A percentile compares a stretch with the other conserved stretches of the same genome.
Conservation (phyloP, 495 filamentous ascomycete genomes). For the Sporormia fimetaria region DNA sequence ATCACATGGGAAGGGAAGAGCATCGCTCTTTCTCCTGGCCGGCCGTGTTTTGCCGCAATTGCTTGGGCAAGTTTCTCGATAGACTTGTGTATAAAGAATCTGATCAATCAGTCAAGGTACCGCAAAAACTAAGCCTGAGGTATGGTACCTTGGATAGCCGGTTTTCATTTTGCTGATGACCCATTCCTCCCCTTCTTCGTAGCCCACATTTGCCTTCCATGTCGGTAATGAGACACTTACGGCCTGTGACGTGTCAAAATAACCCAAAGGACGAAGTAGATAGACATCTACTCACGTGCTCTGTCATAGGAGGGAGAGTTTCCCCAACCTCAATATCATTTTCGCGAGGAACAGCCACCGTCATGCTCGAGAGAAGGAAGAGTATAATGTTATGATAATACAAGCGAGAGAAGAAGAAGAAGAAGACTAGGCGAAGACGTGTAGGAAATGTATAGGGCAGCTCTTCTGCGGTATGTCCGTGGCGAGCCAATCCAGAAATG, state of each 20-base stretch:
- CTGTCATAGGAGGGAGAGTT: slow-evolving; percentile 24
- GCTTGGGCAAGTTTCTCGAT: slow-evolving; percentile 64
- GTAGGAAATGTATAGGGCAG: background rate
- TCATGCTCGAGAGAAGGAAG: slow-evolving; percentile 8
- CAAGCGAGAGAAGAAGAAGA: background rate
- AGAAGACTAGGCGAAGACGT: background rate
- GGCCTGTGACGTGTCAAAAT: slow-evolving; percentile 47
- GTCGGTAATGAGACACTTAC: slow-evolving; percentile 93
- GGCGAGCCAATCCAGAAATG: background rate
- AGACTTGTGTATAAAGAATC: slow-evolving; percentile 83
- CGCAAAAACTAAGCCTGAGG: slow-evolving; percentile 1
- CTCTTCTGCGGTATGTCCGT: background rate
- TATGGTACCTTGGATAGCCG: slow-evolving; percentile 69
- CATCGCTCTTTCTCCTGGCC: slow-evolving; percentile 54
- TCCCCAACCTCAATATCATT: slow-evolving; percentile 25
- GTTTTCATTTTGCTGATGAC: slow-evolving; percentile 74
- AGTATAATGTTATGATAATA: background rate
- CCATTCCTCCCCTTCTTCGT: slow-evolving; percentile 86
- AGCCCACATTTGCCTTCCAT: slow-evolving; percentile 81
- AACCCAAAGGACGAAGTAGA: background rate
- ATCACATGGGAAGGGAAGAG: slow-evolving; percentile 62
- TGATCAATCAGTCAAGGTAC: slow-evolving; percentile 23
- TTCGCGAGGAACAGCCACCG: slow-evolving; percentile 5
- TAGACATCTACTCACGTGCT: slow-evolving; percentile 23
- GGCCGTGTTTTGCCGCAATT: slow-evolving; percentile 53